A percentile compares a stretch with the other conserved stretches of the same genome.
phyloP scores from a whole-genome alignment of 306 rosid species.

The Echinosophora koreensis region DNA sequence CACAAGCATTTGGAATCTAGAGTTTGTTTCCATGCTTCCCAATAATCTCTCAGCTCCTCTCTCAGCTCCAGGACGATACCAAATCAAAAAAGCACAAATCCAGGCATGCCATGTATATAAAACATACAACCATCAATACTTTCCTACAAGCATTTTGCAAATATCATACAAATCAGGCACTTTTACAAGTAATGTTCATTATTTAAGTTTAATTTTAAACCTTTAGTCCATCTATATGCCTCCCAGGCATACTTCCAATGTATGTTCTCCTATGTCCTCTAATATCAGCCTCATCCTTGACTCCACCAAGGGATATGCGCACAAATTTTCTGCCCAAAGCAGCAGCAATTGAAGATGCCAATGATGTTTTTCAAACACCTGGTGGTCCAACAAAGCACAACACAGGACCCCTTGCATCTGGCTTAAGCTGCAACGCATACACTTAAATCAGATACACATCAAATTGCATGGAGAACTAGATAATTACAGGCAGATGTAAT shows the following conservation, averaged over 20 bases:
- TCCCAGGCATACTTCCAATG: conserved; percentile 99
- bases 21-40: conserved; percentile 9
- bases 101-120: conserved; percentile 22
- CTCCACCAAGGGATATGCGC: conserved; percentile 98
- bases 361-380: conserved; percentile 96
- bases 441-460: conserved; percentile 51
- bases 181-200: conserved; percentile 11
- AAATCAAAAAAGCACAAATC: conserved; percentile 20
- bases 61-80: background rate
- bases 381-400: conserved; percentile 99
- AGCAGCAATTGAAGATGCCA: conserved; percentile 96
- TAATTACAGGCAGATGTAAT: conserved; percentile 19
- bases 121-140: conserved; percentile 20
- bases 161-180: conserved; percentile 29
- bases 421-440: conserved; percentile 82
- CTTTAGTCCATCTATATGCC: conserved; percentile 96
- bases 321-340: conserved; percentile 91
- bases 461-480: conserved; percentile 37
- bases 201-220: conserved; percentile 52
- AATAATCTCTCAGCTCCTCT: conserved; percentile 22
- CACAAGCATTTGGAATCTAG: conserved; percentile 4
- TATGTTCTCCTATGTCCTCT: conserved; percentile 99
- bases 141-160: conserved; percentile 45
- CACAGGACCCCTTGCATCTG: conserved; percentile 99
- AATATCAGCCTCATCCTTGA: conserved; percentile 97